These are phyloP conservation scores for Cercospora berteroae DNA, from an alignment of 2,329 filamentous ascomycete species.

Conservation along the genomic window DNA sequence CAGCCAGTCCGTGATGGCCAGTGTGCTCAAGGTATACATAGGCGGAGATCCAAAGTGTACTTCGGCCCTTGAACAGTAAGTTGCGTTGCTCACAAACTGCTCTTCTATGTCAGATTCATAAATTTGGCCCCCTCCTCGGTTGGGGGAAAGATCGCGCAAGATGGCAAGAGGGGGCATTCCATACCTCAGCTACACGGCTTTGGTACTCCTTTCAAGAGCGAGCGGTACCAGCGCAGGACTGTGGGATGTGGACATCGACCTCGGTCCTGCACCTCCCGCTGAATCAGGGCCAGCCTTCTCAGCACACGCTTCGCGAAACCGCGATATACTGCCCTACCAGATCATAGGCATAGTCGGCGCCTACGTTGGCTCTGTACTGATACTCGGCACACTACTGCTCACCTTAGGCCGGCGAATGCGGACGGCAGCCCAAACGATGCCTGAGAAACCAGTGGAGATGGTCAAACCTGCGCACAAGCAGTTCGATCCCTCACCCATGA, in stretches of 20 bases:
- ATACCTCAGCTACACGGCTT: constrained; percentile 33
- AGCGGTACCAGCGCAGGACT: constrained; percentile 16
- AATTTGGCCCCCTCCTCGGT: no score
- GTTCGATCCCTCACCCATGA: constrained; percentile 39
- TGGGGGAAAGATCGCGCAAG: no score
- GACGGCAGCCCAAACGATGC: constrained; percentile 48
- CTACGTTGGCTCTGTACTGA: constrained; percentile 73
- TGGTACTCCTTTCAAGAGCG: constrained; percentile 28
- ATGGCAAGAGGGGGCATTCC: constrained; percentile 29
- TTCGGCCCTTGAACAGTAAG: no score
- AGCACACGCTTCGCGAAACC: constrained; percentile 58
- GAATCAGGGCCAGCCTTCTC: constrained; percentile 62
- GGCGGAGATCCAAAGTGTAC: no score
- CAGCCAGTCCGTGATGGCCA: no score
- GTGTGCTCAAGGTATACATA: no score
- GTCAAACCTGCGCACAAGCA: constrained; percentile 46
- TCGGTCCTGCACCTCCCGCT: constrained; percentile 57
- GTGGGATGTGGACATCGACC: constrained; percentile 51
- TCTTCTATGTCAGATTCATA: no score
- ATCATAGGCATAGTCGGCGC: constrained; percentile 80
- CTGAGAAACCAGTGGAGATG: constrained; percentile 58
- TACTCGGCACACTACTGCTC: constrained; percentile 64
- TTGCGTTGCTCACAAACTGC: no score
- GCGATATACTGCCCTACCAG: constrained; percentile 70
- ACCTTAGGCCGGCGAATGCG: constrained; percentile 47